Percentiles rank a stretch among this genome's conserved stretches.
Evolutionary conservation across 2,329 filamentous ascomycete species (phyloP).

Genomic region (Hawksworthiomyces lignivorus): DNA sequence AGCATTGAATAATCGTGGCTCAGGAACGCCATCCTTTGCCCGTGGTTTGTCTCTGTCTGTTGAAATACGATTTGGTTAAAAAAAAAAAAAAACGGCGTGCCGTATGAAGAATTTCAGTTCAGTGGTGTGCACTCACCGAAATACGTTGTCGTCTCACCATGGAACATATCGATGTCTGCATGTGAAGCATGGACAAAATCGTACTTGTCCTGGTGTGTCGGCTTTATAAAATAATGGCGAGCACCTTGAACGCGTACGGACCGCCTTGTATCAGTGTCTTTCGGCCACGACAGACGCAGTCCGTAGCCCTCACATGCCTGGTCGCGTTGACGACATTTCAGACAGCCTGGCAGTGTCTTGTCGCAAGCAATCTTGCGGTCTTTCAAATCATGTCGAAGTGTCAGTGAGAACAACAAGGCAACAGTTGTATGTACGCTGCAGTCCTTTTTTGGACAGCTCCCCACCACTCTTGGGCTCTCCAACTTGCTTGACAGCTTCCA

Average conservation of each 20-base stretch:
- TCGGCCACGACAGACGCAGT: slow-evolving; percentile 14
- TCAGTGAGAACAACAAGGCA: too few relatives aligned
- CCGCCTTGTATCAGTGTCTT: slow-evolving; percentile 3
- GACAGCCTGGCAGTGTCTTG: slow-evolving; percentile 10
- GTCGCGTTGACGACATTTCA: slow-evolving; percentile 7
- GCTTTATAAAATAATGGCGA: slow-evolving; percentile 4
- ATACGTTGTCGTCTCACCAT: neutral
- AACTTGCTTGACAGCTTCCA: too few relatives aligned
- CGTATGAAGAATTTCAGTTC: too few relatives aligned
- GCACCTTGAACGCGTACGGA: neutral
- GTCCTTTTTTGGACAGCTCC: too few relatives aligned
- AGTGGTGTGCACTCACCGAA: neutral
- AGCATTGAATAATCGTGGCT: neutral
- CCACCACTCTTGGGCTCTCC: too few relatives aligned
- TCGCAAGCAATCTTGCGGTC: slow-evolving; percentile 14
- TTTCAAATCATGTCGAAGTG: too few relatives aligned
- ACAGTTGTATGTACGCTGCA: too few relatives aligned
- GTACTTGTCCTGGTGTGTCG: neutral
- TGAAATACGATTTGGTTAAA: too few relatives aligned
- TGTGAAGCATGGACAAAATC: slow-evolving; percentile 10
- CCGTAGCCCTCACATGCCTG: slow-evolving; percentile 12
- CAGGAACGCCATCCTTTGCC: neutral
- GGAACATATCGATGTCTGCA: slow-evolving; percentile 5
- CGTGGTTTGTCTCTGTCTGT: neutral
- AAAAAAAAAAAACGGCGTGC: too few relatives aligned